Evolutionary conservation across 2,329 filamentous ascomycete species (phyloP), one percentile per base, ranked within the genome.

Genomic region (Monilinia fructicola): DNA sequence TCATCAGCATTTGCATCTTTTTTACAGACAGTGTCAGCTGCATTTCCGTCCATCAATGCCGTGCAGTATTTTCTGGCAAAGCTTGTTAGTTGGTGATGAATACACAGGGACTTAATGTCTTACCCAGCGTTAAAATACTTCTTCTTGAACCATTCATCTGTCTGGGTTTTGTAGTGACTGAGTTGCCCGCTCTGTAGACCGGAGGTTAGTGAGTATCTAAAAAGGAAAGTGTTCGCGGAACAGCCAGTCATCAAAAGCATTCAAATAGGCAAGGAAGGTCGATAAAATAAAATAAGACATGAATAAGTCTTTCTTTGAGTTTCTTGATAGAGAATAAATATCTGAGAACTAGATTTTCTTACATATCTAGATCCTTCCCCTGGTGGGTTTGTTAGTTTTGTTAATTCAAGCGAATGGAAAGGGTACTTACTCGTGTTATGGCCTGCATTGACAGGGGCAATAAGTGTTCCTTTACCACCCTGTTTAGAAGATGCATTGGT

Each of bases 401-500:
- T 46, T 31, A 26, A 18, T 14, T 46, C 6, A 16, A 18, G 23
- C 1, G 14, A 10, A 58, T 21, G 31, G 4, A 6, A 2, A 12
- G 21, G 6, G 42, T 0, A 53, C 54, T 42, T 11, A 65, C 63
- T 52, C 7, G 42, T 50, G 4, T 65, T 65, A 40, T 65, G 63
- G 2, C 31, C n/a, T 16, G 44, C 26, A 23, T 54, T 23, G 28
- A 66, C 64, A 52, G 64, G 64, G 4, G 56, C 64, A 21, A 66
- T 58, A 11, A 66, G 54, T 7, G 55, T 54, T 38, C 64, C 55
- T 16, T 31, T 59, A 1, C 64, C 64, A 38, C 55, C 48, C 46
- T 66, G 46, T 28, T 31, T 40, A 11, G 64, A 35, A n/a, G 28
- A 50, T 28, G 54, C 64, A 54, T 60, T 60, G 18, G 64, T 66